Base-by-base conservation (phyloP, 2,329 filamentous ascomycete species). In the Aspergillus glaucus region DNA sequence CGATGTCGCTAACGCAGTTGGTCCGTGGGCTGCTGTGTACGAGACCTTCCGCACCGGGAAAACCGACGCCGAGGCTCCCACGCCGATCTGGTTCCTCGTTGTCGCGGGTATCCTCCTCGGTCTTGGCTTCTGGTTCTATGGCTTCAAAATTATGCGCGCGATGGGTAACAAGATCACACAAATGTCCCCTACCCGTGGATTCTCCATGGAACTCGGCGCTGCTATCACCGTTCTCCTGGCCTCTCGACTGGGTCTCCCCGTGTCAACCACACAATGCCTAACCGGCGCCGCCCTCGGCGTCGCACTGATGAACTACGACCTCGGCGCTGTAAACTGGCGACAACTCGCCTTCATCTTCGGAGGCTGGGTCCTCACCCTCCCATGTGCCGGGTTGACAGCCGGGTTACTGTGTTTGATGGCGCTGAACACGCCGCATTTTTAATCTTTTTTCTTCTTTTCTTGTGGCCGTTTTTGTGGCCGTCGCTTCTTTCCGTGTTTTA, bases 331-430 rank as follows among this genome's bases (percentile, higher is more conserved):
- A 50, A 76, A 76, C 48, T 75, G 72, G 72, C 61, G 64, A 40
- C 70, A 73, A 55, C 48, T 75, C 10, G 63, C 55, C 1, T 73
- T 64, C 55, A 74, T 76, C 43, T 71, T 74, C 50, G 58, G 62
- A 15, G 71, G 70, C 8, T 75, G 73, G 73, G 58, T 75, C 30
- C 55, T 75, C 41, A 76, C 73, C 1, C 57, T 76, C 7, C 73
- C 73, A 41, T 58, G 50, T 48, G 72, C 73, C 22, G 73, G 71
- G 39, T 53, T 73, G 44, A 61, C 72, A 15, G 56, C 66, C 12
- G 71, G 71, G 0, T 45, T 73, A 28, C 44, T 73, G 4, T 71
- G 68, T 48, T 49, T 67, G 43, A 70, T 74, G 64, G 69, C 70
- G 7, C 50, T 74, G 48, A 74, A 74, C 50, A 55, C 70, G 12